Percentiles rank a stretch among this genome's conserved stretches.
phyloP scores from a whole-genome alignment of 371 early-diverging fungal genomes.

The Amoeboaphelidium protococcarum region DNA sequence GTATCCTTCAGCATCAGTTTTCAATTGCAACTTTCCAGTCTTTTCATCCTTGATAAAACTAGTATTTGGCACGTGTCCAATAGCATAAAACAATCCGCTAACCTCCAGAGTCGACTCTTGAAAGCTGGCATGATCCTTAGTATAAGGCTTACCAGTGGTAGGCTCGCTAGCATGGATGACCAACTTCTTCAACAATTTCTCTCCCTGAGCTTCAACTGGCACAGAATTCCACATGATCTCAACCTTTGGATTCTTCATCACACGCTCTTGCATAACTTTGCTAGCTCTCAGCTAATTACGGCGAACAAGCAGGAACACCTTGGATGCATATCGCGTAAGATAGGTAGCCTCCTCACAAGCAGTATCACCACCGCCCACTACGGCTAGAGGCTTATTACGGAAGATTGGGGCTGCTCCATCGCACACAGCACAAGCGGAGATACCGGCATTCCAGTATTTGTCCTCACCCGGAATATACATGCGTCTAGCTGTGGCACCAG shows the following conservation, averaged over 20 bases:
- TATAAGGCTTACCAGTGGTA: background rate
- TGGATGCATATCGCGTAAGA: conserved; percentile 61
- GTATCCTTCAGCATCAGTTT: conserved; percentile 65
- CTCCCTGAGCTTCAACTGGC: conserved; percentile 60
- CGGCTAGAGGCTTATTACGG: conserved; percentile 58
- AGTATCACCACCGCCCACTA: conserved; percentile 97
- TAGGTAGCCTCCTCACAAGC: conserved; percentile 96
- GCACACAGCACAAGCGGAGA: conserved; percentile 98
- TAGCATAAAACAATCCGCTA: conserved; percentile 93
- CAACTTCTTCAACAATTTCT: conserved; percentile 15
- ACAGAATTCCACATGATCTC: conserved; percentile 70
- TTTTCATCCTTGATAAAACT: conserved; percentile 5
- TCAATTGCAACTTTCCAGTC: conserved; percentile 36
- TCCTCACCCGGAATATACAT: conserved; percentile 35
- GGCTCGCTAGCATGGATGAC: conserved; percentile 1
- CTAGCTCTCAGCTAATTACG: conserved; percentile 86
- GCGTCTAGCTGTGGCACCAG: conserved; percentile 95
- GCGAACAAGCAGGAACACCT: conserved; percentile 83
- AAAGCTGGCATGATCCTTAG: no score
- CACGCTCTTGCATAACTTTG: conserved; percentile 78
- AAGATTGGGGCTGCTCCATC: conserved; percentile 94
- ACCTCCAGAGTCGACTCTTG: conserved; percentile 29
- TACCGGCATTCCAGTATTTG: conserved; percentile 77
- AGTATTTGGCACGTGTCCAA: conserved; percentile 83
- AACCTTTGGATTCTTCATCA: conserved; percentile 55